Evolutionary conservation across 1,284 basidiomycete species (phyloP), one percentile per base, ranked within the genome.

Genomic region (Sporisorium scitamineum): DNA sequence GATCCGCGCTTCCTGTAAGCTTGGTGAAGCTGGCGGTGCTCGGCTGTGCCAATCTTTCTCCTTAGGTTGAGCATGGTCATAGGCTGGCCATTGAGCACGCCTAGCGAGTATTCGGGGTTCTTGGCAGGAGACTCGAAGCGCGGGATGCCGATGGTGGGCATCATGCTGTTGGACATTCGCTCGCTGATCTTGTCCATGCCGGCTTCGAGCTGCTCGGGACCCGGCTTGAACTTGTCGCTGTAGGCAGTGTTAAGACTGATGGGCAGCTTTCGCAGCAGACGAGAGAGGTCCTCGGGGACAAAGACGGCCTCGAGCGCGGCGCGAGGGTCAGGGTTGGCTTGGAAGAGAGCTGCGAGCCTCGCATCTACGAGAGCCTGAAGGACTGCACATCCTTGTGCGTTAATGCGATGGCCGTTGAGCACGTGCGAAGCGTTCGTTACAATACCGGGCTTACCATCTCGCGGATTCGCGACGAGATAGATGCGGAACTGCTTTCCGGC

Each of bases 351-450:
- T 5, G 51, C 42, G 10, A 61, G 18, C 16, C 52, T 47, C 6
- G 37, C 55, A 22, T 62, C 52, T 7, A 65, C 44, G 4, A 62
- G 54, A 2, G 63, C 69, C n/a, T 65, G 51, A 16, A 65, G 14
- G 24, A 62, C 59, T 4, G 54, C 50, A 31, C 51, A 48, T 13
- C 39, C 51, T 16, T 71, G 62, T 16, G 53, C n/a, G 27, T 51
- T 29, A 16, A 41, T 24, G 10, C 57, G 63, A 24, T 71, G 69
- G 20, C 69, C 69, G 41, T 55, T 65, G 51, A 71, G 54, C 9
- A 66, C 63, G 41, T 71, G 69, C 18, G 69, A 71, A 24, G 54
- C 62, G 26, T 71, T 56, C n/a, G 62, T n/a, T n/a, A 71, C 45
- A 0, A 71, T 7, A 11, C 54, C 54, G 7, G 41, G 14, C 8